These are phyloP conservation scores for Byssochlamys sp. DNA, from an alignment of 2,329 filamentous ascomycete species.

Conservation along the genomic window DNA sequence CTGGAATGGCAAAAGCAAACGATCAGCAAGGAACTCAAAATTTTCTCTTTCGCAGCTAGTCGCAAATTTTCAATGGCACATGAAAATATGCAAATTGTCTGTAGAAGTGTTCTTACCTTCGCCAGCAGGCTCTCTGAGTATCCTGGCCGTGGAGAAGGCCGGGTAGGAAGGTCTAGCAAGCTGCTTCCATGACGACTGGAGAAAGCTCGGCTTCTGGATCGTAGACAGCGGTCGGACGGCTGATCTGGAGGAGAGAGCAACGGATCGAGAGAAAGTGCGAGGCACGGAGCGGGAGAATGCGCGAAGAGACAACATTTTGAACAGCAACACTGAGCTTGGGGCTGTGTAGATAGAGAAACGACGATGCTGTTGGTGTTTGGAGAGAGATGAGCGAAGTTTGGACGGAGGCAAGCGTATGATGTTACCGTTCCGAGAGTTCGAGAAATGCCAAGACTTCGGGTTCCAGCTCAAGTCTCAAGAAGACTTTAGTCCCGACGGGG, in stretches of 20 bases:
- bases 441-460: constrained; percentile 13
- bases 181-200: constrained; percentile 43
- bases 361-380: background rate
- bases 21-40: constrained; percentile 7
- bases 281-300: constrained; percentile 57
- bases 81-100: background rate
- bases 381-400: constrained; percentile 1
- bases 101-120: constrained; percentile 30
- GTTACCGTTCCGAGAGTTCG: constrained; percentile 13
- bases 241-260: constrained; percentile 40
- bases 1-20: constrained; percentile 21
- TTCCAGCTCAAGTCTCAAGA: constrained; percentile 1
- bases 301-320: constrained; percentile 61
- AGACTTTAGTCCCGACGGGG: constrained; percentile 1
- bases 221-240: constrained; percentile 42
- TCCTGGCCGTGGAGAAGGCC: constrained; percentile 38
- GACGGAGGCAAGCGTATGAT: constrained; percentile 5
- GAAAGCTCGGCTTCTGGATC: constrained; percentile 41
- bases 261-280: constrained; percentile 49
- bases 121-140: constrained; percentile 35
- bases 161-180: constrained; percentile 31
- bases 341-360: background rate
- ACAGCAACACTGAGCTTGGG: background rate
- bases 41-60: background rate
- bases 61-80: background rate